phyloP scores from a whole-genome alignment of 2,329 filamentous ascomycete genomes.

The Camptophora hylomeconis region DNA sequence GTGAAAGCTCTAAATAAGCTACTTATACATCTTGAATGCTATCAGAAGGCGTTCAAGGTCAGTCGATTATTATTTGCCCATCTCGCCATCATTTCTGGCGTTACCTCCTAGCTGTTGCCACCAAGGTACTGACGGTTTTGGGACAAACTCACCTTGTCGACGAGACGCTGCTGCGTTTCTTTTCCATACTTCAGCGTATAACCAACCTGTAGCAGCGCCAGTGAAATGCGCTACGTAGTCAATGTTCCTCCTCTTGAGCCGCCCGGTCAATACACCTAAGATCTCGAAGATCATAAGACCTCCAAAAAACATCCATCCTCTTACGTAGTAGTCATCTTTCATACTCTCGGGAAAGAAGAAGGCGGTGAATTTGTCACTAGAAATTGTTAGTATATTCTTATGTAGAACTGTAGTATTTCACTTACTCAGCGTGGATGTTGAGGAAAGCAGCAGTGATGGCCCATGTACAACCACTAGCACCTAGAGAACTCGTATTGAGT shows the following conservation, averaged over 20 bases:
- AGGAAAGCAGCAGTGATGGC: slow-evolving; percentile 39
- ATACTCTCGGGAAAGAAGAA: slow-evolving; percentile 28
- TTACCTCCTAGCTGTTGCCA: too few species aligned
- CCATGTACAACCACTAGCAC: slow-evolving; percentile 37
- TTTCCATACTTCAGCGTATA: slow-evolving; percentile 17
- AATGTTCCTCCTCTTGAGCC: slow-evolving; percentile 21
- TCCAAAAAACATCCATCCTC: slow-evolving; percentile 25
- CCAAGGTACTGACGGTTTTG: too few species aligned
- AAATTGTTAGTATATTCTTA: slow-evolving; percentile 2
- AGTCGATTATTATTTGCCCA: too few species aligned
- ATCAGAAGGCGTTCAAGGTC: too few species aligned
- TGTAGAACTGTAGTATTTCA: slow-evolving; percentile 2
- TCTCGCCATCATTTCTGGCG: too few species aligned
- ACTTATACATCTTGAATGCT: too few species aligned
- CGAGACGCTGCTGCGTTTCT: too few species aligned
- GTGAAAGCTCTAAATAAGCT: too few species aligned
- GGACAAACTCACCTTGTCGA: background rate
- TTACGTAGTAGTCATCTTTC: slow-evolving; percentile 29
- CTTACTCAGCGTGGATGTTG: slow-evolving; percentile 33
- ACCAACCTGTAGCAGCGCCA: slow-evolving; percentile 26
- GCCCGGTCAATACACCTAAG: slow-evolving; percentile 20
- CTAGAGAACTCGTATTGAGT: slow-evolving; percentile 35
- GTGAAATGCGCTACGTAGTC: slow-evolving; percentile 31
- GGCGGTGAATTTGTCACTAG: slow-evolving; percentile 28
- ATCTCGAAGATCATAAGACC: slow-evolving; percentile 26